Conservation (phyloP, 306 rosid genomes). For the Sicyos edulis region DNA sequence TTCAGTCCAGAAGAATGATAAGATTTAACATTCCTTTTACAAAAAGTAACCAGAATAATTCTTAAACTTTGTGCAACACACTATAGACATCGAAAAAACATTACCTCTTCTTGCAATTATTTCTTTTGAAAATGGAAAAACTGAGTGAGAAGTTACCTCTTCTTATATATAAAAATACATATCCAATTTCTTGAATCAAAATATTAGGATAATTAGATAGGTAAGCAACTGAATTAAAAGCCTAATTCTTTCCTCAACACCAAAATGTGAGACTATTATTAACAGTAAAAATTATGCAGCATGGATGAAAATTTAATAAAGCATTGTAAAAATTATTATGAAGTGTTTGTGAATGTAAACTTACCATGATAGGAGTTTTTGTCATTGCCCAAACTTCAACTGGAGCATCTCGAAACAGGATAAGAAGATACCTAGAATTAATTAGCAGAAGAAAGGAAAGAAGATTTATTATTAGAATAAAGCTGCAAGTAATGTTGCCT, state of each 20-base stretch:
- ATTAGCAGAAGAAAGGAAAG: conserved; percentile 7
- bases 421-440: conserved; percentile 79
- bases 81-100: conserved; percentile 2
- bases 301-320: conserved; percentile 23
- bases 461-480: background rate
- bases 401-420: conserved; percentile 97
- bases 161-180: background rate
- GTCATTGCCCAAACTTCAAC: conserved; percentile 99
- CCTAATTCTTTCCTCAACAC: background rate
- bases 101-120: background rate
- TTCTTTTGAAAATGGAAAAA: conserved; percentile 1
- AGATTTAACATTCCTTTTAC: background rate
- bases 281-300: conserved; percentile 12
- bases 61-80: background rate
- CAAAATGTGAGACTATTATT: background rate
- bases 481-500: conserved; percentile 2
- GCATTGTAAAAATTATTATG: too few species aligned
- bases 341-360: conserved; percentile 14
- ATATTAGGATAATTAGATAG: background rate
- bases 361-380: conserved; percentile 89
- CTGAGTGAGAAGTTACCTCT: background rate
- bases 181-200: conserved; percentile 2
- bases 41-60: conserved; percentile 7
- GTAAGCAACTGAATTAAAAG: background rate
- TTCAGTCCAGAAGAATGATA: background rate